Evolutionary conservation across 148 eudicot species (phyloP).

Genomic region (Rhododendron molle): DNA sequence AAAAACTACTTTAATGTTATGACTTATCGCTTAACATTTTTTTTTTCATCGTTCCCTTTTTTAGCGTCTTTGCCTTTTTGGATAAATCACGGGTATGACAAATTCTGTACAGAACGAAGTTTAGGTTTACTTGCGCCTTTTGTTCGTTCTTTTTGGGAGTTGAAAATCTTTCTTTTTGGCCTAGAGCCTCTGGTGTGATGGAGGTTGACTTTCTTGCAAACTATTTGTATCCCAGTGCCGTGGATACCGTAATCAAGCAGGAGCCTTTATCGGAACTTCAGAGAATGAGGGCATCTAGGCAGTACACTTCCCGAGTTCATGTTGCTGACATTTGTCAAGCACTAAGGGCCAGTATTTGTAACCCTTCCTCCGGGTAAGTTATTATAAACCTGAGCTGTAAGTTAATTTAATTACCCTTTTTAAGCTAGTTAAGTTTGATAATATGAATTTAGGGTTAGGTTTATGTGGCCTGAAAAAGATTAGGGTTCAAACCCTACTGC

Average conservation of each 20-base stretch:
- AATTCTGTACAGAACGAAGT: not conserved
- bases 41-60: not conserved
- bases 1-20: not conserved
- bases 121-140: not conserved
- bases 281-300: constrained; percentile 50
- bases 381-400: not conserved
- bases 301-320: constrained; percentile 78
- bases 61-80: not conserved
- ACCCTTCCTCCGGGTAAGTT: constrained; percentile 46
- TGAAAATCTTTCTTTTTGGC: not conserved
- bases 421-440: not conserved
- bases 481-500: not conserved
- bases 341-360: constrained; percentile 50
- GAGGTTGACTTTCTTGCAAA: not conserved
- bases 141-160: not conserved
- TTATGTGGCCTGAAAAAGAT: not conserved
- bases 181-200: not conserved
- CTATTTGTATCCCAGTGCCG: constrained; percentile 49
- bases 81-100: not conserved
- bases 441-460: not conserved
- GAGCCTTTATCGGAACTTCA: constrained; percentile 50
- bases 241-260: constrained; percentile 67
- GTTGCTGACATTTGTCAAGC: constrained; percentile 87
- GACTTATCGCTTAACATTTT: not conserved
- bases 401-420: not conserved